Evolutionary conservation across 129 eudicot species (phyloP).

Genomic region (Artemisia tridentata): DNA sequence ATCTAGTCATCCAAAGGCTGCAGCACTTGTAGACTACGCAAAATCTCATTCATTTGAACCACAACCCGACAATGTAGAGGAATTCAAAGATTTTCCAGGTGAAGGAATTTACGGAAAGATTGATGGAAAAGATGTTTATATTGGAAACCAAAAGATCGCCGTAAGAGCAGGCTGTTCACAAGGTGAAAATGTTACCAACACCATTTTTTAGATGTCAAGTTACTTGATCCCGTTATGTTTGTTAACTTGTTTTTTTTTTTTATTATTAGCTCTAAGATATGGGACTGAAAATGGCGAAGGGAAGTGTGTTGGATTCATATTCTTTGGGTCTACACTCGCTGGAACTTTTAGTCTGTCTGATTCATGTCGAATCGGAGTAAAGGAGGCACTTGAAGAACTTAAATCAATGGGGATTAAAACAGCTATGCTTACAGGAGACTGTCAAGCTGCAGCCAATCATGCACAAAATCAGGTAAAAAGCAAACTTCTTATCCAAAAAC

Average conservation of each 20-base stretch:
- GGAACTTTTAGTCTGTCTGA: conserved; percentile 79
- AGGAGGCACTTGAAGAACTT: conserved; percentile 67
- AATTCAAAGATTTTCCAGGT: conserved; percentile 76
- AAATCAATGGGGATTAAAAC: conserved; percentile 78
- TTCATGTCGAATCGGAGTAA: conserved; percentile 75
- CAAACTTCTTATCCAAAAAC: not conserved
- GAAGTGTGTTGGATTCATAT: conserved; percentile 63
- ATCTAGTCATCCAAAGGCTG: conserved; percentile 95
- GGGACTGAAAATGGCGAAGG: conserved; percentile 53
- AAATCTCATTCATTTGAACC: conserved; percentile 51
- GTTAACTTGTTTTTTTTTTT: conserved; percentile 17
- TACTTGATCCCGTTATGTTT: not conserved
- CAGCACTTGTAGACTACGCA: conserved; percentile 69
- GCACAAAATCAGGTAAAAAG: conserved; percentile 73
- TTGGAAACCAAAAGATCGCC: conserved; percentile 67
- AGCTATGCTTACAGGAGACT: conserved; percentile 89
- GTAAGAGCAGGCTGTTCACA: conserved; percentile 62
- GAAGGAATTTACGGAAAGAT: conserved; percentile 86
- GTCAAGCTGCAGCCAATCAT: conserved; percentile 66
- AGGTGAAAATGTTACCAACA: conserved; percentile 39
- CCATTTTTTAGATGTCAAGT: not conserved
- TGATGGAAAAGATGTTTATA: conserved; percentile 62
- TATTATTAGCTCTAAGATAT: conserved; percentile 42
- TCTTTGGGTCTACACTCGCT: conserved; percentile 47
- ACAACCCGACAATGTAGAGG: conserved; percentile 66